phyloP scores from a whole-genome alignment of 108 stramenopile species.

The Cyclotella sp. region DNA sequence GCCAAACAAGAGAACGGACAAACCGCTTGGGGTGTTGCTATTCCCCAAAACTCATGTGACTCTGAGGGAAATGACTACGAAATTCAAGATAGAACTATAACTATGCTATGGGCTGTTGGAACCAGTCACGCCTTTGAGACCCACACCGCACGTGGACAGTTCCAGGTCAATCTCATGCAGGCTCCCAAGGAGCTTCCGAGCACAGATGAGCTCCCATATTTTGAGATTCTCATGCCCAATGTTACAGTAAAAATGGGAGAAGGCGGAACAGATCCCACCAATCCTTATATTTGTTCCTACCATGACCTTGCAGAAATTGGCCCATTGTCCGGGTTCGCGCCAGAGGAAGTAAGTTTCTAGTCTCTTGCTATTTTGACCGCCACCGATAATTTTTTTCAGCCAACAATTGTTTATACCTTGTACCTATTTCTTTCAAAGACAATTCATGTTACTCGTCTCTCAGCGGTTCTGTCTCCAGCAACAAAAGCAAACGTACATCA shows the following conservation, averaged over 20 bases:
- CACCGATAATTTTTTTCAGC: background rate
- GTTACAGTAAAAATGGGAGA: conserved; percentile 1
- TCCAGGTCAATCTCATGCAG: conserved; percentile 2
- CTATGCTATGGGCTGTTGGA: conserved; percentile 9
- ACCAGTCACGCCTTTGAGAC: background rate
- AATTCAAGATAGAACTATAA: background rate
- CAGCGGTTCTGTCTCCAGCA: background rate
- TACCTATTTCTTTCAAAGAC: background rate
- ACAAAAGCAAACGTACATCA: conserved; percentile 6
- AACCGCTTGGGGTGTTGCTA: conserved; percentile 6
- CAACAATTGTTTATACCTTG: background rate
- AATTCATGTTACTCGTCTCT: background rate
- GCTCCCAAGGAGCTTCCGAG: background rate
- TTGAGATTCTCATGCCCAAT: background rate
- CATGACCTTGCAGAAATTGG: conserved; percentile 6
- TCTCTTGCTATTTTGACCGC: background rate
- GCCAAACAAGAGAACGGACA: conserved; percentile 17
- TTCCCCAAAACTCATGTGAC: conserved; percentile 16
- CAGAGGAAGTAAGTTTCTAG: background rate
- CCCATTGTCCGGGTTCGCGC: background rate
- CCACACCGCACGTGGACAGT: background rate
- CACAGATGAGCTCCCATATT: background rate
- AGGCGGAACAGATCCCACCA: conserved; percentile 7
- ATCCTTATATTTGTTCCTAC: conserved; percentile 15
- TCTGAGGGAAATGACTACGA: background rate